phyloP scores from a whole-genome alignment of 768 basidiomycete species.

The Tylopilus subfusipes region DNA sequence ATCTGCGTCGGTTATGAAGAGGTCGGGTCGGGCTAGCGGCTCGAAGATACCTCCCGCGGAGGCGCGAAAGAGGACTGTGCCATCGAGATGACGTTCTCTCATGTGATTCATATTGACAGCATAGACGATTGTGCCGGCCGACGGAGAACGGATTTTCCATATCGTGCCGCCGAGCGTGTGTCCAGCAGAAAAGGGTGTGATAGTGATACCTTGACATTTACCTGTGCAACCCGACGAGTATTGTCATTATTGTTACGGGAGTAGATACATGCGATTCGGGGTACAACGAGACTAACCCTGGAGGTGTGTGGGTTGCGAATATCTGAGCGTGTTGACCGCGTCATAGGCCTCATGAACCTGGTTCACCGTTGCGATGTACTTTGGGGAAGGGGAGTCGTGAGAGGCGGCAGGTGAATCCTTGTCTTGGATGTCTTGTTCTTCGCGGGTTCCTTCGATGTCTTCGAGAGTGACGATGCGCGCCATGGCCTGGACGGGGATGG shows the following conservation, averaged over 20 bases:
- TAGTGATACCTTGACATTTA: constrained; percentile 88
- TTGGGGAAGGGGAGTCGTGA: constrained; percentile 21
- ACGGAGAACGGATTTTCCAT: constrained; percentile 98
- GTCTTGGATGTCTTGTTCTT: constrained; percentile 60
- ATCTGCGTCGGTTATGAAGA: constrained; percentile 92
- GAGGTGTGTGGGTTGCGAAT: constrained; percentile 93
- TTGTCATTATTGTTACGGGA: background rate
- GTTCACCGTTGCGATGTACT: constrained; percentile 71
- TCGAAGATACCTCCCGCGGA: constrained; percentile 80
- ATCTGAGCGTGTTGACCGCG: constrained; percentile 85
- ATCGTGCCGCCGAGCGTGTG: constrained; percentile 96
- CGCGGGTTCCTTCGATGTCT: constrained; percentile 77
- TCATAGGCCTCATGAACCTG: constrained; percentile 95
- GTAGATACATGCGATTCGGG: constrained; percentile 3
- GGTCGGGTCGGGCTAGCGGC: constrained; percentile 82
- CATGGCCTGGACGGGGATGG: constrained; percentile 94
- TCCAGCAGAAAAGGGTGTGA: constrained; percentile 93
- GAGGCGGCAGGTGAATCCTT: constrained; percentile 22
- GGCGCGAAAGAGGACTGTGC: constrained; percentile 79
- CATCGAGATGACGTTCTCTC: constrained; percentile 92
- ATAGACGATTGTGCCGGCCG: constrained; percentile 92
- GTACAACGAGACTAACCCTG: constrained; percentile 57
- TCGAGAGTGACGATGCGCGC: constrained; percentile 88
- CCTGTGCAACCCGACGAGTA: constrained; percentile 40
- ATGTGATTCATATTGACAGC: constrained; percentile 96